Base-by-base conservation (phyloP, 140 eudicot species). In the Artemisia princeps region DNA sequence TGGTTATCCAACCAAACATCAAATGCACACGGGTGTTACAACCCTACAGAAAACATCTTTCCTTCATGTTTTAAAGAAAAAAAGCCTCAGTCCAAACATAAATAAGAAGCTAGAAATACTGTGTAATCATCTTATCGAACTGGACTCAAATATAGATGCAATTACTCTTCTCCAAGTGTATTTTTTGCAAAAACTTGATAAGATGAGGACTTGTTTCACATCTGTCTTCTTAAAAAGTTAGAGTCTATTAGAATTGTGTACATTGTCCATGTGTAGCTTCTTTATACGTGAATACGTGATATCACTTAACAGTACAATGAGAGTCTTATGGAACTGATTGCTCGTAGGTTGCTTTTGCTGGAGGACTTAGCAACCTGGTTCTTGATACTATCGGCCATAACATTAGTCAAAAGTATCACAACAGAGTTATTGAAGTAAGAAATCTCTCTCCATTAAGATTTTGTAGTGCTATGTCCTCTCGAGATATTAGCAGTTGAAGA, bases 351-450 rank as follows among this genome's bases (percentile, higher is more conserved):
- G 76, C 82, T 67, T 87, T 84, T 67, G 72, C 71, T 69, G 94
- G 90, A 70, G 97, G 97, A 57, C 16, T 87, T 55, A 71, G 82
- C 70, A 78, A 80, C 78, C 77, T 90, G 81, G 72, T 84, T 71
- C 95, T 90, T 69, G 97, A 90, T 72, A 87, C 94, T 16, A 84
- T 87, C 42, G 97, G 95, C 64, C 95, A 90, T 70, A 77, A 77
- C 57, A 72, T 87, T 51, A 90, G 97, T 77, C 74, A 79, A 61
- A 90, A 90, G 84, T 90, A 90, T 84, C 97, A 79, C 66, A 85
- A 83, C 64, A 72, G 95, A 77, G 97, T 90, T 71, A 82, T 87
- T 72, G 95, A 90, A 76, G 97, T 90, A 79, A 76, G 74, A 50
- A 51, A 8, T 48, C 50, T 67, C 50, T 67, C 57, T 75, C 30